phyloP scores from a whole-genome alignment of 1,139 yeast genomes.

The Diutina ranongensis region DNA sequence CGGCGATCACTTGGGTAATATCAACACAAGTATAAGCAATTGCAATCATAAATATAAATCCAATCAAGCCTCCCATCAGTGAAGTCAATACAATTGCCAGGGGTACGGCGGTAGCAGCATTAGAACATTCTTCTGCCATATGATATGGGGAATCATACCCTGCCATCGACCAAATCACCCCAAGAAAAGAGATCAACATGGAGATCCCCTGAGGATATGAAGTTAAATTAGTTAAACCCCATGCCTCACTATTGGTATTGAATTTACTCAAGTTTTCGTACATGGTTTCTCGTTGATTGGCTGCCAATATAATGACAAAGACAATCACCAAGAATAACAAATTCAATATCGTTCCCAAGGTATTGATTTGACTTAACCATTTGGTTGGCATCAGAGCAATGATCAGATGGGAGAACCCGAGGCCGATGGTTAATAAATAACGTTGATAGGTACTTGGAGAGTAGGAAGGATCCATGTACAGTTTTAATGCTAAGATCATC shows the following conservation, averaged over 20 bases:
- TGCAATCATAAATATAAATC: slow-evolving; percentile 53
- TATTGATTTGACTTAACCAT: slow-evolving; percentile 45
- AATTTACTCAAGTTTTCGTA: slow-evolving; percentile 28
- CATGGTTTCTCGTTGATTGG: slow-evolving; percentile 28
- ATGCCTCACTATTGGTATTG: slow-evolving; percentile 39
- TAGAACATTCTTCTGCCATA: slow-evolving; percentile 58
- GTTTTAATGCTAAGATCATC: slow-evolving; percentile 41
- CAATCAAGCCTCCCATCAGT: slow-evolving; percentile 48
- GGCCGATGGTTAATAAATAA: slow-evolving; percentile 39
- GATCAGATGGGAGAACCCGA: slow-evolving; percentile 37
- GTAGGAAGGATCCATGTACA: slow-evolving; percentile 19
- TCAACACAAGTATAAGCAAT: slow-evolving; percentile 55
- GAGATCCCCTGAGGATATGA: slow-evolving; percentile 61
- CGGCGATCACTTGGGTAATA: slow-evolving; percentile 37
- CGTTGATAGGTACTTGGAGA: slow-evolving; percentile 38
- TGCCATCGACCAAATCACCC: slow-evolving; percentile 68
- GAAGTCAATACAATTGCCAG: slow-evolving; percentile 57
- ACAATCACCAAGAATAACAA: slow-evolving; percentile 42
- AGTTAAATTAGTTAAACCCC: slow-evolving; percentile 50
- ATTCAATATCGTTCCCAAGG: slow-evolving; percentile 40
- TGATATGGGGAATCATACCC: slow-evolving; percentile 73
- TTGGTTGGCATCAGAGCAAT: slow-evolving; percentile 42
- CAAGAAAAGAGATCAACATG: slow-evolving; percentile 47
- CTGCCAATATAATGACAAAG: slow-evolving; percentile 46
- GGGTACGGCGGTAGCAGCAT: slow-evolving; percentile 54